Conservation (phyloP, 768 basidiomycete genomes). For the Rubroboletus pulcherrimus region DNA sequence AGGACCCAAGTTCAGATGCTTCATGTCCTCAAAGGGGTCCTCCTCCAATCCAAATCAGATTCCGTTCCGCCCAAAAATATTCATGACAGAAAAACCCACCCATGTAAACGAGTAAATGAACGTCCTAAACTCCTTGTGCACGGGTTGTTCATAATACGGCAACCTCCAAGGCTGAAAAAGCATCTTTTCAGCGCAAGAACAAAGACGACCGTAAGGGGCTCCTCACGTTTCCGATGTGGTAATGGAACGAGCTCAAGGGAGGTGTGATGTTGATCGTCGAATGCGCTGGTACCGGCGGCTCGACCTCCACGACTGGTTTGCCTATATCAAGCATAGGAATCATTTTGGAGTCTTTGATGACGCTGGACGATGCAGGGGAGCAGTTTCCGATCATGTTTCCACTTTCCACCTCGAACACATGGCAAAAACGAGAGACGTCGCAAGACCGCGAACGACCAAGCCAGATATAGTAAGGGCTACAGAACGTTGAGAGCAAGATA, state of each 20-base stretch:
- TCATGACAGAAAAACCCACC: slow-evolving; percentile 29
- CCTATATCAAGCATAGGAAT: slow-evolving; percentile 43
- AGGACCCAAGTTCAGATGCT: slow-evolving; percentile 50
- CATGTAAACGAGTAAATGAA: slow-evolving; percentile 66
- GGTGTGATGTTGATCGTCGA: slow-evolving; percentile 48
- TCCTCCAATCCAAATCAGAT: slow-evolving; percentile 39
- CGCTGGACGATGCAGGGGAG: slow-evolving; percentile 36
- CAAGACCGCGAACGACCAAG: slow-evolving; percentile 63
- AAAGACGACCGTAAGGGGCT: neutral
- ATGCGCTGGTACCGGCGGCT: slow-evolving; percentile 15
- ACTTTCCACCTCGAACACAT: slow-evolving; percentile 60
- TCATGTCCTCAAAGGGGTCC: slow-evolving; percentile 73
- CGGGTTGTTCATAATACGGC: slow-evolving; percentile 64
- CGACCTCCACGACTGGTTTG: slow-evolving; percentile 31
- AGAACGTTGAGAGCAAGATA: neutral
- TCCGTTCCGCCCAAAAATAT: neutral
- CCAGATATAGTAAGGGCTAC: slow-evolving; percentile 71
- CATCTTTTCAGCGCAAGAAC: neutral
- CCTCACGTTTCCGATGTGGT: slow-evolving; percentile 48
- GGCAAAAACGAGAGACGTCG: slow-evolving; percentile 52
- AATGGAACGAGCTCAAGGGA: slow-evolving; percentile 61
- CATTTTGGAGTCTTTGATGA: slow-evolving; percentile 34
- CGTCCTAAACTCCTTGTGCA: slow-evolving; percentile 63
- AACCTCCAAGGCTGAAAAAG: slow-evolving; percentile 53
- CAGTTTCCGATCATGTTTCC: slow-evolving; percentile 56